Evolutionary conservation across 176 grass and related monocot species (phyloP).

Genomic region (Rhynchospora breviuscula): DNA sequence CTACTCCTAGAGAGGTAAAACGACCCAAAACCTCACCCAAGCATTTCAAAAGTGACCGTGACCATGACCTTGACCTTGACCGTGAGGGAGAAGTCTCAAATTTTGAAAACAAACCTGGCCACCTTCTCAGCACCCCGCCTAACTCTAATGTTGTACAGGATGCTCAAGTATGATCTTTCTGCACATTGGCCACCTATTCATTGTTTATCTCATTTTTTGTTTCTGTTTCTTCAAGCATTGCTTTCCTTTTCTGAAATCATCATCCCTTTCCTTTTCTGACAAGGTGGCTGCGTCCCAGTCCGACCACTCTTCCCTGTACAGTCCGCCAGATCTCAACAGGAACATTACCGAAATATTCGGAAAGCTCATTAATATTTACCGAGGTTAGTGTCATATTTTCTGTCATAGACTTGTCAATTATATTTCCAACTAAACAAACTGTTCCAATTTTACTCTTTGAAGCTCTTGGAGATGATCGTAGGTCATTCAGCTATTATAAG

Average conservation of each 20-base stretch:
- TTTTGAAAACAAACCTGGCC: constrained; percentile 20
- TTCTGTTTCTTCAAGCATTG: neutral
- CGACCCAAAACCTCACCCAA: constrained; percentile 30
- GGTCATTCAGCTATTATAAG: constrained; percentile 98
- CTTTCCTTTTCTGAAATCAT: neutral
- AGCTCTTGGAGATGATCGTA: constrained; percentile 91
- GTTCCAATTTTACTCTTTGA: constrained; percentile 1
- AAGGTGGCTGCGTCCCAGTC: constrained; percentile 54
- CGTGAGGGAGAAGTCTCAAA: neutral
- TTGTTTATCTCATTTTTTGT: neutral
- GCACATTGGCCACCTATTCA: neutral
- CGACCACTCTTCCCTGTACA: constrained; percentile 43
- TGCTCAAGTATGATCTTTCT: constrained; percentile 33
- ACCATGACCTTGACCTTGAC: neutral
- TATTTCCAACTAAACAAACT: constrained; percentile 4
- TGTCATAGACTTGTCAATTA: neutral
- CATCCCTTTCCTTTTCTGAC: constrained; percentile 14
- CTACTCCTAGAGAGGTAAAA: constrained; percentile 12
- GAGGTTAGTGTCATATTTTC: constrained; percentile 38
- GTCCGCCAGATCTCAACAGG: constrained; percentile 68
- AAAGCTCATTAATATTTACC: constrained; percentile 86
- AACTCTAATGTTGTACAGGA: constrained; percentile 23
- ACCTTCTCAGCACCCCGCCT: constrained; percentile 22
- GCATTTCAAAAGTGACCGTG: neutral
- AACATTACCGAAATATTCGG: constrained; percentile 89